Base-by-base conservation (phyloP, 2,329 filamentous ascomycete species). In the Ploettnerulaceae sp. region DNA sequence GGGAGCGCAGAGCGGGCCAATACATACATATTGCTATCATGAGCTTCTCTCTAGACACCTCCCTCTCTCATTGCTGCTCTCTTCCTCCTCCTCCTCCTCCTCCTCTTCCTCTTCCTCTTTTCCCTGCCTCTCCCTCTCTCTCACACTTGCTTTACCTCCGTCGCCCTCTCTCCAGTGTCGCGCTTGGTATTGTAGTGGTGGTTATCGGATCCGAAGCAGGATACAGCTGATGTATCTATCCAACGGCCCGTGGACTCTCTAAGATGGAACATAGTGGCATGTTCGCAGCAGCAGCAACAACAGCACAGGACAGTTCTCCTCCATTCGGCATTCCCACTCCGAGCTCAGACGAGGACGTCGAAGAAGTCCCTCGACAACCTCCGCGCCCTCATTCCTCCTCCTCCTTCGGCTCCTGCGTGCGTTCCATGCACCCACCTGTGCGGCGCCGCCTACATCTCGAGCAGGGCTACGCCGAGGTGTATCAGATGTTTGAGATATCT, bases 261-360 rank as follows among this genome's bases (percentile, higher is more conserved):
- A 55, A 36, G 37, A 55, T 56, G 51, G 56, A 58, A 32, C 47
- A 49, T 47, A 18, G 34, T 31, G 37, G 26, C 20, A 22, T 38
- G 39, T 34, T 54, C 36, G 43, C 47, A 34, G n/a, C n/a, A n/a
- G n/a, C n/a, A n/a, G n/a, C n/a, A n/a, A n/a, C n/a, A n/a, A n/a
- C n/a, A n/a, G 54, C 57, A 49, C 46, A 47, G 6, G 48, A 52
- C 15, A 51, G 35, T n/a, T 25, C 8, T 21, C 54, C 52, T 7
- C 57, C 47, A 45, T 54, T 54, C 14, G 34, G 54, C 21, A 54
- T 52, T 22, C 55, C 52, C 11, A 52, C 54, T 9, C 55, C 57
- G n/a, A 35, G 40, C 15, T 57, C 51, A 33, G 54, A 57, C 17
- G 54, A 55, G 14, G 54, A 55, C 22, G 48, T 61, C 28, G 57